These are phyloP conservation scores for Diplocarpon rosae DNA, from an alignment of 2,329 filamentous ascomycete genomes.

Conservation along the genomic window DNA sequence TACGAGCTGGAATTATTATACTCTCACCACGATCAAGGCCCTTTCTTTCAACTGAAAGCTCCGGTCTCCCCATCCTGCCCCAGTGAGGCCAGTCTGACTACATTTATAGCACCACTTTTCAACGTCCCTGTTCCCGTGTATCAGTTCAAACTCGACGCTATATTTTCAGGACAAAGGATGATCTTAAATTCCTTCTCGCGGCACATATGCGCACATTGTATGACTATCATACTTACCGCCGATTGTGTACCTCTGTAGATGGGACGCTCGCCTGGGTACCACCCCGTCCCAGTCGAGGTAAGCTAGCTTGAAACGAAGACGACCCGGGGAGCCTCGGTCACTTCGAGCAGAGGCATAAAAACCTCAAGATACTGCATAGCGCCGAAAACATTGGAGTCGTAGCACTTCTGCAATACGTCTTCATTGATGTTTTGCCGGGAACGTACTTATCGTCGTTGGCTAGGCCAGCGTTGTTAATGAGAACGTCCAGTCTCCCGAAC, in stretches of 20 bases:
- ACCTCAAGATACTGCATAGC: slow-evolving; percentile 10
- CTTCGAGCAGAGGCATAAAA: slow-evolving; percentile 13
- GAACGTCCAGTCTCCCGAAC: slow-evolving; percentile 21
- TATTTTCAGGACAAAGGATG: slow-evolving; percentile 12
- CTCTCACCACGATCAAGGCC: slow-evolving; percentile 8
- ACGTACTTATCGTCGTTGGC: slow-evolving; percentile 1
- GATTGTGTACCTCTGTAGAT: slow-evolving; percentile 14
- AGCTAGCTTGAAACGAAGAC: slow-evolving; percentile 16
- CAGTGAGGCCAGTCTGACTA: slow-evolving; percentile 12
- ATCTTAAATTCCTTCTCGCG: slow-evolving; percentile 15
- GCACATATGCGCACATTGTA: slow-evolving; percentile 8
- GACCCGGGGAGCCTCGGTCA: slow-evolving; percentile 9
- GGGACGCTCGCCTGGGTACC: slow-evolving; percentile 6
- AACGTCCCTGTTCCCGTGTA: slow-evolving; percentile 3
- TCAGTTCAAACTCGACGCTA: slow-evolving; percentile 12
- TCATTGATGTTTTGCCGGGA: neutral
- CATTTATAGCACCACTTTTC: slow-evolving; percentile 9
- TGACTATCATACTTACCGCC: slow-evolving; percentile 17
- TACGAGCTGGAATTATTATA: neutral
- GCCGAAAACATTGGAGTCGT: slow-evolving; percentile 14
- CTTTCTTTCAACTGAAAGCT: slow-evolving; percentile 14
- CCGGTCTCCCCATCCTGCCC: slow-evolving; percentile 19
- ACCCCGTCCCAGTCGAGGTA: slow-evolving; percentile 11
- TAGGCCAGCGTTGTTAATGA: slow-evolving; percentile 22
- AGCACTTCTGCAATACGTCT: slow-evolving; percentile 4